Base-by-base conservation (phyloP, 768 basidiomycete genomes). In the Galerina marginata region DNA sequence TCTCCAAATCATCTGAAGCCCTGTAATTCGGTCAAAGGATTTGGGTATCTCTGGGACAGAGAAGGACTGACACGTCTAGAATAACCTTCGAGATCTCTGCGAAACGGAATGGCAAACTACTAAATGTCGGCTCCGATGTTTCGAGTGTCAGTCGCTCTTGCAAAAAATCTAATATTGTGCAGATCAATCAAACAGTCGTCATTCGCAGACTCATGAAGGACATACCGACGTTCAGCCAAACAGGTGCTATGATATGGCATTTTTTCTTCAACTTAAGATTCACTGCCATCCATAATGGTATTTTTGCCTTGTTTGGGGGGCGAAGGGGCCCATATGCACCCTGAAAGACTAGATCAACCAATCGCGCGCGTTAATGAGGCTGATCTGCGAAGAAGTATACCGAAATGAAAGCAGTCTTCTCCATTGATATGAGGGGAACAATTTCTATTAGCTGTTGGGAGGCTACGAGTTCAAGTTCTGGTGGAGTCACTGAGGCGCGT, bases 261-360 rank as follows among this genome's bases (percentile, higher is more conserved):
- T 95, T 96, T 72, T 92, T 91, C 81, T 98, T 97, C 69, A 89
- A 72, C 77, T 99, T 99, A 51, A 99, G 79, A 69, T 96, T 94
- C 2, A 92, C 79, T 0, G 96, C 97, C 81, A 99, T 89, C 97
- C 97, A 99, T 3, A 99, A 78, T 1, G 97, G 97, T n/a, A 99
- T 86, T 65, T 83, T 83, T 39, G 89, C 83, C 72, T 91, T 91
- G 58, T 86, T 83, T 5, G 96, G 96, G 1, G 97, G 96, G 6
- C 89, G 82, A 54, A 99, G 85, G 16, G 97, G 96, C 2, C 97
- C 97, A 67, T 94, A 97, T 54, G 90, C 89, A 54, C 94, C 95
- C 95, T 97, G 73, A 45, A 61, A 56, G 54, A 63, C 65, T 64
- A 62, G 56, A 69, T 65, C 48, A 69, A 67, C 65, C 61, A 44